A percentile compares a stretch with the other conserved stretches of the same genome.
Conservation (phyloP, 345 rosid genomes). For the Punica granatum region DNA sequence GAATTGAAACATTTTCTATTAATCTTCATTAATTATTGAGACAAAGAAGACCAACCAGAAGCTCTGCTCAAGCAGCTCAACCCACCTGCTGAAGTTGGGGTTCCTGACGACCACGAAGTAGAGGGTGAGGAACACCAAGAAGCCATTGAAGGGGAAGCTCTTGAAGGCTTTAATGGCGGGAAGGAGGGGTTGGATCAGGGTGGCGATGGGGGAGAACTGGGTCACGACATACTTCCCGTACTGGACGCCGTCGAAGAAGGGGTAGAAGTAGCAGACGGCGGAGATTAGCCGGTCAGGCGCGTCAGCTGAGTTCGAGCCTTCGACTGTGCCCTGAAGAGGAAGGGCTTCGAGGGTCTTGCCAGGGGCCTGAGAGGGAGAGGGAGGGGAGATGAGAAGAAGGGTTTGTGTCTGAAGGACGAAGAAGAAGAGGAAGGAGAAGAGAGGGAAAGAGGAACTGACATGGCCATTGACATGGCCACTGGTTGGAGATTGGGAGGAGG, state of each 20-base stretch:
- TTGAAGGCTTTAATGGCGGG: slow-evolving; percentile 77
- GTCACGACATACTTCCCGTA: slow-evolving; percentile 78
- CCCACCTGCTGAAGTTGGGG: slow-evolving; percentile 55
- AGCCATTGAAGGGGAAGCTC: slow-evolving; percentile 84
- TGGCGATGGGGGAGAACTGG: slow-evolving; percentile 58
- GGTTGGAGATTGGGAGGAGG: not conserved
- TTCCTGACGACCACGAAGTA: slow-evolving; percentile 91
- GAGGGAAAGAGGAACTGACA: not conserved
- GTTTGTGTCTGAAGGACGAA: not conserved
- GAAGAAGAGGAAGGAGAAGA: not conserved
- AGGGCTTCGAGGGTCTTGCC: slow-evolving; percentile 16
- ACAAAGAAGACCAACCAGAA: not conserved
- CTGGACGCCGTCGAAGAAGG: slow-evolving; percentile 88
- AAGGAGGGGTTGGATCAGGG: slow-evolving; percentile 63
- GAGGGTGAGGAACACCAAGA: slow-evolving; percentile 42
- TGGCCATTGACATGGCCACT: slow-evolving; percentile 10
- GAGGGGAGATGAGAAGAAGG: slow-evolving; percentile 16
- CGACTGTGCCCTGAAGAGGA: slow-evolving; percentile 34
- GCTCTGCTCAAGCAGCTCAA: too few species aligned
- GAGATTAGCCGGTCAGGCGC: slow-evolving; percentile 80
- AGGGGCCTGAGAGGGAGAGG: slow-evolving; percentile 17
- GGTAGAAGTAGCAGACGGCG: slow-evolving; percentile 82
- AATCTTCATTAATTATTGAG: too few species aligned
- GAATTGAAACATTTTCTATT: too few species aligned
- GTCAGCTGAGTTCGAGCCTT: slow-evolving; percentile 55